Percentiles rank a stretch among this genome's conserved stretches.
These are phyloP conservation scores for Canavalia ensiformis DNA, from an alignment of 306 rosid genomes.

Conservation along the genomic window DNA sequence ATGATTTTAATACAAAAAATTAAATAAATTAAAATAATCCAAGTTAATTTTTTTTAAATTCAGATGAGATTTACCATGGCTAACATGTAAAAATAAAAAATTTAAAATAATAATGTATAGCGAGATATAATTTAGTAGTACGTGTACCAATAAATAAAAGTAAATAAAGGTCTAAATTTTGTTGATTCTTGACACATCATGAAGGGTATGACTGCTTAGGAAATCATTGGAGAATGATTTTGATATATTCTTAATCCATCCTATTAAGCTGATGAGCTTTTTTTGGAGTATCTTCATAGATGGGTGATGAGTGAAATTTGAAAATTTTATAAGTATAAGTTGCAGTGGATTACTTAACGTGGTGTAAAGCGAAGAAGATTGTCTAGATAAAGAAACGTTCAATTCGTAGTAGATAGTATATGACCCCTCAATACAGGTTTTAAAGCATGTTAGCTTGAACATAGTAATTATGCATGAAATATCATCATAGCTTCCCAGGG, in stretches of 20 bases:
- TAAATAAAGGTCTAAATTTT: not conserved
- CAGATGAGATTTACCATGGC: too few relatives aligned
- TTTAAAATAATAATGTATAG: too few relatives aligned
- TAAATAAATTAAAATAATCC: too few relatives aligned
- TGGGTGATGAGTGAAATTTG: not conserved
- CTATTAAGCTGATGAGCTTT: too few relatives aligned
- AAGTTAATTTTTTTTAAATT: too few relatives aligned
- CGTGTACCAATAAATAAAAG: not conserved
- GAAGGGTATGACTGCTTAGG: not conserved
- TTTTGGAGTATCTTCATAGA: too few relatives aligned
- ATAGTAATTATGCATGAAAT: constrained; percentile 69
- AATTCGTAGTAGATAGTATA: not conserved
- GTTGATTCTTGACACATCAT: not conserved
- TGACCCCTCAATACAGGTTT: not conserved
- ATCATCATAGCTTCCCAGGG: constrained; percentile 55
- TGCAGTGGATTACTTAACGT: not conserved
- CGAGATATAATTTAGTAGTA: not conserved
- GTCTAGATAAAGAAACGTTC: not conserved
- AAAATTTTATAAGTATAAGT: not conserved
- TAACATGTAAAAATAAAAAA: too few relatives aligned
- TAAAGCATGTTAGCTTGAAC: constrained; percentile 50
- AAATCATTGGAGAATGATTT: not conserved
- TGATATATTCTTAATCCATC: not conserved
- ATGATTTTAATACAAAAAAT: too few relatives aligned
- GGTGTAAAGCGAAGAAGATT: not conserved